phyloP scores from a whole-genome alignment of 441 rosid species.

The Sinapis alba region DNA sequence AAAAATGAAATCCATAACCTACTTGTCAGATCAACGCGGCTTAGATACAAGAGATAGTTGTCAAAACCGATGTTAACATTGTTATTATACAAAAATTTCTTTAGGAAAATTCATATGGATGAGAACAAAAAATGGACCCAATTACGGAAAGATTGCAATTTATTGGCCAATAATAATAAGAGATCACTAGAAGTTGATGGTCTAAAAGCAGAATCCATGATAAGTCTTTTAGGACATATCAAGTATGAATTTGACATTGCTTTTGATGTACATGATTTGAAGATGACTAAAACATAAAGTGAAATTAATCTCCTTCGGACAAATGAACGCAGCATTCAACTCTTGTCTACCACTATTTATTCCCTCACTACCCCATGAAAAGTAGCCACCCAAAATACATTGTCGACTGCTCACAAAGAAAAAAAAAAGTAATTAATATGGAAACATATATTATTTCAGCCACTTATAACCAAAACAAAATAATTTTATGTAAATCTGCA shows the following conservation, averaged over 20 bases:
- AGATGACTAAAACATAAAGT: slow-evolving; percentile 27
- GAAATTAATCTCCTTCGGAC: slow-evolving; percentile 1
- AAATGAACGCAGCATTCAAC: slow-evolving; percentile 23
- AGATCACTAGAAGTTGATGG: slow-evolving; percentile 35
- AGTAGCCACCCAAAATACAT: no score
- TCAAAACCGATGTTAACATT: no score
- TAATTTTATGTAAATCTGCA: no score
- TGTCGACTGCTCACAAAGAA: no score
- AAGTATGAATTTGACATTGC: slow-evolving; percentile 31
- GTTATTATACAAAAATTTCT: no score
- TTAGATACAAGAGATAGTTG: no score
- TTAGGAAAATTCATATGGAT: not conserved
- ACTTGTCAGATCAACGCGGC: no score
- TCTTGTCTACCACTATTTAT: slow-evolving; percentile 27
- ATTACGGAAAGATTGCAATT: not conserved
- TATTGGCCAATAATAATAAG: slow-evolving; percentile 1
- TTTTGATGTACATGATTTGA: slow-evolving; percentile 34
- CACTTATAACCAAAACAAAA: no score
- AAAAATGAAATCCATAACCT: no score
- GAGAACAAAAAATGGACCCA: not conserved
- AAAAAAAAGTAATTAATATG: no score
- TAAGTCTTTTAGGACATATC: not conserved
- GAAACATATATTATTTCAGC: no score
- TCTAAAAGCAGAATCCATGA: slow-evolving; percentile 28
- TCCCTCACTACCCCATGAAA: no score